Base-by-base conservation (phyloP, 768 basidiomycete genomes). In the Lactarius vividus region DNA sequence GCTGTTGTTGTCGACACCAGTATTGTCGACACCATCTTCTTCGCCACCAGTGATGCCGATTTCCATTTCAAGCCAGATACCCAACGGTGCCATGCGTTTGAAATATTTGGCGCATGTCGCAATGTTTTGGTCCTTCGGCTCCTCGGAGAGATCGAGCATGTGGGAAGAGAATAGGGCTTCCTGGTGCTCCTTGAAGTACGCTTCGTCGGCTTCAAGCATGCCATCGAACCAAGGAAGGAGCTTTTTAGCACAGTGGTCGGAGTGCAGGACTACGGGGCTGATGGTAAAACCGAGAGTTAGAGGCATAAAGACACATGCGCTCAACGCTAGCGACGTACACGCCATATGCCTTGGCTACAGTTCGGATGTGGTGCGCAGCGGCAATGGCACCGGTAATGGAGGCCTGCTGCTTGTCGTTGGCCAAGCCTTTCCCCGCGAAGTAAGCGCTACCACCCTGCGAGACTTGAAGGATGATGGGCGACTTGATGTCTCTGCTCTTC, bases 31-130 rank as follows among this genome's bases (percentile, higher is more conserved):
- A 75, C 97, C 96, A 74, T 98, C 97, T 77, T 99, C 97, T 78
- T 99, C 97, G 73, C 97, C 97, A 74, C 97, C 97, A 59, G 97
- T 99, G 79, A 99, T 98, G 74, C 97, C 97, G 76, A 99, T 99
- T 80, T 99, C 97, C 97, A 99, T 99, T 85, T 99, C 97, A 77
- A 99, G 93, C 94, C 94, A 99, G 67, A 93, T 80, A 59, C 92
- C 90, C 74, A 98, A 77, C 68, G 89, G 86, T 3, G 92, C 91
- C 94, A 98, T 91, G 75, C 93, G 92, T 80, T 88, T 84, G 79
- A 98, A 96, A 84, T 99, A 99, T 75, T 94, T 85, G 65, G 82
- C 94, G 77, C 97, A 98, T 61, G 82, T 93, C 52, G 83, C 88
- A 75, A 98, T 99, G 83, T 98, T 99, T 73, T 97, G 84, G 67